These are phyloP conservation scores for Jacaranda copaia DNA, from an alignment of 257 asterid genomes.

Conservation along the genomic window DNA sequence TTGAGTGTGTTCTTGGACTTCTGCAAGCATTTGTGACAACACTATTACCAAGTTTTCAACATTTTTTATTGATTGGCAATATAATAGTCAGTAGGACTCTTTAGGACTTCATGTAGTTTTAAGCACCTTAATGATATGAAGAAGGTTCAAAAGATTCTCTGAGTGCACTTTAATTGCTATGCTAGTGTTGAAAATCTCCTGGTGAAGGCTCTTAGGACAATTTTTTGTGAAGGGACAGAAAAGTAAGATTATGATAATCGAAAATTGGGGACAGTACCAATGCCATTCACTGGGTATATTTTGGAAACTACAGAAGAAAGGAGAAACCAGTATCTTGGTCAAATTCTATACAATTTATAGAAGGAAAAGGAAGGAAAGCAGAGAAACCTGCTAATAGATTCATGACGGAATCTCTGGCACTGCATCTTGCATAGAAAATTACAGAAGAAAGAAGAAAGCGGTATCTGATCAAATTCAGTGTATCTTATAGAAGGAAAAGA, in stretches of 20 bases:
- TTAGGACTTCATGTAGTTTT: background rate
- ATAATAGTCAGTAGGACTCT: background rate
- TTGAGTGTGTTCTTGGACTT: background rate
- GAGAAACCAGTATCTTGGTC: background rate
- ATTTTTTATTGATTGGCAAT: background rate
- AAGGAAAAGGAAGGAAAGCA: background rate
- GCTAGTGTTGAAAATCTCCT: background rate
- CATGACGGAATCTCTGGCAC: background rate
- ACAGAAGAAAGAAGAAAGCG: too few relatives aligned
- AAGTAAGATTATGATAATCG: background rate
- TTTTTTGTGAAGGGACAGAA: background rate
- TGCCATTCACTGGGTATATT: background rate
- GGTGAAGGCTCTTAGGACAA: background rate
- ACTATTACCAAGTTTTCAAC: background rate
- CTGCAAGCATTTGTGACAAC: constrained; percentile 9
- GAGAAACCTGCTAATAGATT: constrained; percentile 2
- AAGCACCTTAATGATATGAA: constrained; percentile 21
- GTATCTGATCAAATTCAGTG: too few relatives aligned
- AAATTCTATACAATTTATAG: background rate
- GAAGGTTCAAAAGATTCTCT: background rate
- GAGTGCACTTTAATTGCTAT: background rate
- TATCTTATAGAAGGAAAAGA: too few relatives aligned
- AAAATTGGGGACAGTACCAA: background rate
- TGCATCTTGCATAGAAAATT: too few relatives aligned
- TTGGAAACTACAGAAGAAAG: background rate